Percentiles rank a stretch among this genome's conserved stretches.
Evolutionary conservation across 2,329 filamentous ascomycete species (phyloP).

Genomic region (Ilyonectria sp.): DNA sequence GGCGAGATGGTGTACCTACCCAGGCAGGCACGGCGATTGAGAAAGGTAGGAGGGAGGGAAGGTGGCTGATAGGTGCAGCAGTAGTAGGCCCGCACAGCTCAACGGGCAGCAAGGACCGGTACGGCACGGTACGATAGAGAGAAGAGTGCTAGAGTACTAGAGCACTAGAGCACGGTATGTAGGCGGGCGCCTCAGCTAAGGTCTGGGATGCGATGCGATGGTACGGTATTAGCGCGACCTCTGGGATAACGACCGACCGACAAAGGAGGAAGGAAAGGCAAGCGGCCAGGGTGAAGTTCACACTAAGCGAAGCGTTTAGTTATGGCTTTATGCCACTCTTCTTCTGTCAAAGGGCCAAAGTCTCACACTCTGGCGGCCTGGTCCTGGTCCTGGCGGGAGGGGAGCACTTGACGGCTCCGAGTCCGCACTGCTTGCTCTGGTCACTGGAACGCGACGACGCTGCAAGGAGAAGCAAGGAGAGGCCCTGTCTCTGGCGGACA

Average conservation of each 20-base stretch:
- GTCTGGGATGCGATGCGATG: slow-evolving; percentile 30
- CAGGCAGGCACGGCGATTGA: slow-evolving; percentile 33
- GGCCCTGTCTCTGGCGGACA: slow-evolving; percentile 37
- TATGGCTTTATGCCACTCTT: slow-evolving; percentile 26
- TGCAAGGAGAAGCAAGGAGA: slow-evolving; percentile 33
- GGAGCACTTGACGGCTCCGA: slow-evolving; percentile 1
- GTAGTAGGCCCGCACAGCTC: slow-evolving; percentile 29
- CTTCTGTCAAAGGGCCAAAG: slow-evolving; percentile 9
- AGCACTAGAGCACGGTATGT: not conserved
- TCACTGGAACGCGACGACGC: slow-evolving; percentile 24
- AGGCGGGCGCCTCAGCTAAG: slow-evolving; percentile 15
- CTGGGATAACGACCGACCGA: slow-evolving; percentile 19
- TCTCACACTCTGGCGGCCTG: slow-evolving; percentile 27
- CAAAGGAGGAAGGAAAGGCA: slow-evolving; percentile 17
- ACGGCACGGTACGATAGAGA: slow-evolving; percentile 26
- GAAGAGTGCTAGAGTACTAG: not conserved
- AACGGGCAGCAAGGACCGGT: slow-evolving; percentile 19
- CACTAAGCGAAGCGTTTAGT: slow-evolving; percentile 19
- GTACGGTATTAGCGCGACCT: slow-evolving; percentile 25
- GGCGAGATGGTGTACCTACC: slow-evolving; percentile 36
- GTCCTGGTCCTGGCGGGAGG: slow-evolving; percentile 22
- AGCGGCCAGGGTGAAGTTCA: slow-evolving; percentile 18
- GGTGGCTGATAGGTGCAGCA: slow-evolving; percentile 33
- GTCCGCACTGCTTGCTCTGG: slow-evolving; percentile 5
- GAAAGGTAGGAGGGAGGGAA: slow-evolving; percentile 29